Evolutionary conservation across 345 rosid genomes (phyloP), one percentile per base, ranked within the genome.

Genomic region (Psidium guajava): DNA sequence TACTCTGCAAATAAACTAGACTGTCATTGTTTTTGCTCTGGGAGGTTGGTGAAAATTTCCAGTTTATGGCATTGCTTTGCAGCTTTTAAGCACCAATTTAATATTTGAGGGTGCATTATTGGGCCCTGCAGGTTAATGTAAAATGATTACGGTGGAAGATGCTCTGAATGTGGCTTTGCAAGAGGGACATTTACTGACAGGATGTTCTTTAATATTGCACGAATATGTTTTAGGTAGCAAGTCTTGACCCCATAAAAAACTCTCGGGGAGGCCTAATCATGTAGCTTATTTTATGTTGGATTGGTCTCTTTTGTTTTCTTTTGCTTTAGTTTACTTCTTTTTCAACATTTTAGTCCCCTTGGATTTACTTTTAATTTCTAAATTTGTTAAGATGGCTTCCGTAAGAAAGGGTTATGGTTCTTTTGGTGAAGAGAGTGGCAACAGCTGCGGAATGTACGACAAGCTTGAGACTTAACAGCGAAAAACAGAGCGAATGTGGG

Each of bases 161-260:
- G 91, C 92, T 82, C 54, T 87, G 92, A 87, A 90, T 89, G 91
- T 83, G 91, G 90, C 54, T 86, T 84, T 61, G 82, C 84, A 83
- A 40, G 51, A 54, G 59, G 86, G 86, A 86, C 52, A 86, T 87
- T 86, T 85, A 56, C 85, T 77, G 83, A 85, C 86, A 53, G 36
- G 44, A 74, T 69, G 81, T 75, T 8, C 21, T 85, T 36, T 12
- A 81, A 12, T 36, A 74, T 53, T 61, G 58, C 51, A 56, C 52
- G 64, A 85, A 28, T 27, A 24, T 54, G 85, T 9, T 32, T 84
- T 74, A 53, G 64, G 61, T 54, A 49, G 20, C 49, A 28, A 52
- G 49, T 73, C 40, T 54, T 47, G 64, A 42, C 75, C 36, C 80
- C 85, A 64, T 55, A 83, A 40, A 61, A 59, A 59, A 61, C 47